A percentile compares a stretch with the other conserved stretches of the same genome.
phyloP scores from a whole-genome alignment of 164 flowering plant species.

The Saururus chinensis region DNA sequence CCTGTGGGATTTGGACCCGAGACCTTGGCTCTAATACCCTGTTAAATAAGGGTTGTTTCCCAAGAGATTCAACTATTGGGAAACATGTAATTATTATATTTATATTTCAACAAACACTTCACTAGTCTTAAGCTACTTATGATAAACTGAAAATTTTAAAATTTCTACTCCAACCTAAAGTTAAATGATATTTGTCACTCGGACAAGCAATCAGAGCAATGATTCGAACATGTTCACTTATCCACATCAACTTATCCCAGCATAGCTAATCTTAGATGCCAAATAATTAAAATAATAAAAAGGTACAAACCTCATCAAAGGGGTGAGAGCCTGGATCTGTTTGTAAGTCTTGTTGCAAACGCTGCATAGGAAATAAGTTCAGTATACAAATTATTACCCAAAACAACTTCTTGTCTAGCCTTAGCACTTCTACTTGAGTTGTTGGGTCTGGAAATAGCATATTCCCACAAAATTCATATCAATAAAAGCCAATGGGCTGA shows the following conservation, averaged over 20 bases:
- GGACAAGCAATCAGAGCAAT: background rate
- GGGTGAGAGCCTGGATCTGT: slow-evolving; percentile 66
- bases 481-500: background rate
- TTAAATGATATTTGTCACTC: no score
- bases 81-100: no score
- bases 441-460: no score
- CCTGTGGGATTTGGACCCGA: no score
- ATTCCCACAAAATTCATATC: background rate
- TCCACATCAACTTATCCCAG: background rate
- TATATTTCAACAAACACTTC: no score
- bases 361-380: slow-evolving; percentile 27
- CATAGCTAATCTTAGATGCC: background rate
- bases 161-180: no score
- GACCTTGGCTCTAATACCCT: no score
- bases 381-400: background rate
- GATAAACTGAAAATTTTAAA: no score
- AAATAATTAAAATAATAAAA: background rate
- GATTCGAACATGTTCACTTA: background rate
- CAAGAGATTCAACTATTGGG: no score
- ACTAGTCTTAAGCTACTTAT: no score
- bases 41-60: no score
- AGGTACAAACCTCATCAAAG: slow-evolving; percentile 73
- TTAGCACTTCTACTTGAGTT: background rate
- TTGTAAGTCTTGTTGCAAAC: slow-evolving; percentile 56
- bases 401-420: background rate